A percentile compares a stretch with the other conserved stretches of the same genome.
Conservation (phyloP, 306 rosid genomes). For the Pyrus communis region DNA sequence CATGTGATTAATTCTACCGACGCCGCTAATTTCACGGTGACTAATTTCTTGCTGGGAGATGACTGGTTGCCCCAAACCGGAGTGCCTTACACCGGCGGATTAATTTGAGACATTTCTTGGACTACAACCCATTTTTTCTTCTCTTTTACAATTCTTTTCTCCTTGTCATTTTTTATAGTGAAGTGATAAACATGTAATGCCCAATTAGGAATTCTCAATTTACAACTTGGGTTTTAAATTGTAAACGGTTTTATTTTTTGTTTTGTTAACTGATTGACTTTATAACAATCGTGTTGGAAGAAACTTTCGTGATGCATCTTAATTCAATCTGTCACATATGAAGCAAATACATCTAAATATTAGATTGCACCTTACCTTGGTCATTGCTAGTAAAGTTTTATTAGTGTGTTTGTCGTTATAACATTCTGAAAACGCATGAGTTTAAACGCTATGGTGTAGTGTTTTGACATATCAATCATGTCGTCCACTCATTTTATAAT, state of each 20-base stretch:
- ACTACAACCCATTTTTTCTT: not conserved
- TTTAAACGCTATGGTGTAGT: too few species aligned
- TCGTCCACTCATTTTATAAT: too few species aligned
- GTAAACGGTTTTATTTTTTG: not conserved
- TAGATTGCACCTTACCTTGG: not conserved
- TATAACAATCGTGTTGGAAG: not conserved
- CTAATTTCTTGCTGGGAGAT: slow-evolving; percentile 47
- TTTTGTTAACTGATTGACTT: not conserved
- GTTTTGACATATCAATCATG: too few species aligned
- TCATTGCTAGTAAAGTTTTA: not conserved
- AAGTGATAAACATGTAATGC: not conserved
- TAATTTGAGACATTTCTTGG: slow-evolving; percentile 4
- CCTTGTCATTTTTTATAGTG: not conserved
- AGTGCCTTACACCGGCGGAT: slow-evolving; percentile 42
- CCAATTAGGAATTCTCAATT: not conserved
- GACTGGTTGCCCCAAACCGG: slow-evolving; percentile 72
- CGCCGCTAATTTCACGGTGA: slow-evolving; percentile 55
- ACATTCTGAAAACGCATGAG: too few species aligned
- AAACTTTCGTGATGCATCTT: not conserved
- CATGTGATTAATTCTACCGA: slow-evolving; percentile 44
- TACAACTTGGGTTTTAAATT: not conserved
- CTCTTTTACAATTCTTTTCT: not conserved
- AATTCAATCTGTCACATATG: not conserved
- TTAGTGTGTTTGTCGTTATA: too few species aligned
- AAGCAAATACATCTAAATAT: not conserved